Evolutionary conservation across 2,329 filamentous ascomycete species (phyloP).

Genomic region (Nothophoma quercina): DNA sequence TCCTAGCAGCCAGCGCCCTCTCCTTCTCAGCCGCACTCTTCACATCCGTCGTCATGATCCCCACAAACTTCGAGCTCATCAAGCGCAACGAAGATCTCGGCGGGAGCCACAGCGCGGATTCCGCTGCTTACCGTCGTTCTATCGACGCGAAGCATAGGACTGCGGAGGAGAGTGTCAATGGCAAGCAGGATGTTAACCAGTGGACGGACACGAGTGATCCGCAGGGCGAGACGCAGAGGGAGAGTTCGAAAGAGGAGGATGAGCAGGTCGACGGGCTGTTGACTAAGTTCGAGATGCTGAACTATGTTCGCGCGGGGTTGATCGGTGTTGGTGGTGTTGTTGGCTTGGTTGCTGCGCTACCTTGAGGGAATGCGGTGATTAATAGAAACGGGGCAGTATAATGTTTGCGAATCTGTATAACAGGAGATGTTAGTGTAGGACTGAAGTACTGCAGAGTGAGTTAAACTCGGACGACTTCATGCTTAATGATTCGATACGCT

Average conservation of each 20-base stretch:
- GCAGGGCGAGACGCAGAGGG: constrained; percentile 23
- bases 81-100: constrained; percentile 32
- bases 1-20: constrained; percentile 25
- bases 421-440: not conserved
- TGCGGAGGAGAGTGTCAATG: constrained; percentile 31
- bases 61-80: constrained; percentile 36
- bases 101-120: constrained; percentile 20
- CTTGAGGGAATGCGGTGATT: too few species aligned
- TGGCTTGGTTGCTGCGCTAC: constrained; percentile 12
- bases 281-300: constrained; percentile 31
- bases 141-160: constrained; percentile 7
- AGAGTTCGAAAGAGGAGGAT: constrained; percentile 26
- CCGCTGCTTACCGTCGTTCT: constrained; percentile 4
- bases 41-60: constrained; percentile 28
- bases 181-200: constrained; percentile 35
- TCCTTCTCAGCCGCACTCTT: constrained; percentile 31
- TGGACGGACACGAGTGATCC: constrained; percentile 39
- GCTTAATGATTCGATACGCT: too few species aligned
- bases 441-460: too few species aligned
- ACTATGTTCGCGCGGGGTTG: constrained; percentile 31
- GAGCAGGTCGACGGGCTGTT: constrained; percentile 28
- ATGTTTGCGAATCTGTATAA: not conserved
- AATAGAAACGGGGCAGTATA: too few species aligned
- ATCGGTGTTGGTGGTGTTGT: constrained; percentile 35
- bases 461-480: too few species aligned